Conservation (phyloP, 192 early-diverging fungal genomes). For the Radiomyces spectabilis region DNA sequence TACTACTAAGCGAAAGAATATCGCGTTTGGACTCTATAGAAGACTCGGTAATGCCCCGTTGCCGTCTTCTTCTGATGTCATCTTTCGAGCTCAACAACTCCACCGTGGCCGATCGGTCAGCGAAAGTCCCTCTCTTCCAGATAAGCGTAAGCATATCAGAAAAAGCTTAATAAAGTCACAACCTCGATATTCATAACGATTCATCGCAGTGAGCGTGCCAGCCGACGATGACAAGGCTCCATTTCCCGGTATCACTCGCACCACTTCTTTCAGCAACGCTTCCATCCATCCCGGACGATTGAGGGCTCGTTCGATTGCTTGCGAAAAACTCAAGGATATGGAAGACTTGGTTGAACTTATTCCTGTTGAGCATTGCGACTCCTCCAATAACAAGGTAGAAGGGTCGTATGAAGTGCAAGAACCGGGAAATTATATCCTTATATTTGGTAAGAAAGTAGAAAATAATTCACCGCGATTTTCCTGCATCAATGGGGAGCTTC, state of each 20-base stretch:
- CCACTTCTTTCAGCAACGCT: too few species aligned
- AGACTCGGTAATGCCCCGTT: slow-evolving; percentile 1
- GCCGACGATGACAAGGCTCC: too few species aligned
- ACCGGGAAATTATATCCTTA: slow-evolving; percentile 70
- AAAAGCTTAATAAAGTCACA: neutral
- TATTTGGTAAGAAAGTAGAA: slow-evolving; percentile 73
- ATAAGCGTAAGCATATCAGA: neutral
- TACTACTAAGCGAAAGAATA: slow-evolving; percentile 80
- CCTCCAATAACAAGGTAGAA: slow-evolving; percentile 72
- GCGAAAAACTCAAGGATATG: too few species aligned
- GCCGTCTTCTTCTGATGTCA: neutral
- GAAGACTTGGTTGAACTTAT: too few species aligned
- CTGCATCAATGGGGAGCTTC: too few species aligned
- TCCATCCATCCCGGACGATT: too few species aligned
- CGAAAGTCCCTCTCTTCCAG: neutral
- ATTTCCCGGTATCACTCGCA: too few species aligned
- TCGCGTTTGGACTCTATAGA: slow-evolving; percentile 79
- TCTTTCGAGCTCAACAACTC: neutral
- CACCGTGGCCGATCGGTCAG: neutral
- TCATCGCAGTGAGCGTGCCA: too few species aligned
- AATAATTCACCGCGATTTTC: too few species aligned
- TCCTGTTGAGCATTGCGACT: slow-evolving; percentile 79
- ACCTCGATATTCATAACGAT: neutral
- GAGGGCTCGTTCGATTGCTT: too few species aligned
- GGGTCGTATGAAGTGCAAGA: slow-evolving; percentile 67